These are phyloP conservation scores for Umbelopsis isabellina DNA, from an alignment of 192 early-diverging fungal species.

Conservation along the genomic window DNA sequence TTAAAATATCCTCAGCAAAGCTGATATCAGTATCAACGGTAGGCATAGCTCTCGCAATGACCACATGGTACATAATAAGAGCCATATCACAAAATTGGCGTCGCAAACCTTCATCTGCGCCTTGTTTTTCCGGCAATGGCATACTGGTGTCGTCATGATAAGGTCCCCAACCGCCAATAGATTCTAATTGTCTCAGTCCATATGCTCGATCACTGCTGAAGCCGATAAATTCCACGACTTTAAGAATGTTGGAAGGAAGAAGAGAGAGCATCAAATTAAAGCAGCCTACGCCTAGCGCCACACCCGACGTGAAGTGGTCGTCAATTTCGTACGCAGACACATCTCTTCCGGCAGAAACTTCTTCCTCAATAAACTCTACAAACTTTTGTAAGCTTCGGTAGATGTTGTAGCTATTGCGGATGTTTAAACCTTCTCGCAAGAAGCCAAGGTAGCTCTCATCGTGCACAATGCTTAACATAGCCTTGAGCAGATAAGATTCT, in stretches of 20 bases:
- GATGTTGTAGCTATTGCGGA: constrained; percentile 68
- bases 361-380: constrained; percentile 48
- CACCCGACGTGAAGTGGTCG: constrained; percentile 80
- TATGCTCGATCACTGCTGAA: constrained; percentile 77
- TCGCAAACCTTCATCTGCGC: constrained; percentile 65
- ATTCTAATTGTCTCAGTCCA: constrained; percentile 71
- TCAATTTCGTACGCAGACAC: constrained; percentile 63
- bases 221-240: constrained; percentile 83
- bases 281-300: constrained; percentile 74
- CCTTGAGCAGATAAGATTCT: constrained; percentile 74
- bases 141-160: constrained; percentile 29
- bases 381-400: constrained; percentile 63
- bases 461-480: constrained; percentile 71
- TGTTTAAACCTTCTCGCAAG: constrained; percentile 77
- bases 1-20: constrained; percentile 63
- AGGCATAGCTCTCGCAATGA: constrained; percentile 71
- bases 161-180: constrained; percentile 72
- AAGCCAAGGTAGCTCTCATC: constrained; percentile 78
- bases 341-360: constrained; percentile 51
- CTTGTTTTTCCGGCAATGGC: constrained; percentile 38
- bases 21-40: constrained; percentile 68
- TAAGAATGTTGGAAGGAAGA: constrained; percentile 70
- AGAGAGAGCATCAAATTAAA: constrained; percentile 83
- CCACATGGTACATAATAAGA: constrained; percentile 74
- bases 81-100: constrained; percentile 78